A percentile compares a stretch with the other conserved stretches of the same genome.
Conservation (phyloP, 1,284 basidiomycete species). For the Cutaneotrichosporon dermatis region DNA sequence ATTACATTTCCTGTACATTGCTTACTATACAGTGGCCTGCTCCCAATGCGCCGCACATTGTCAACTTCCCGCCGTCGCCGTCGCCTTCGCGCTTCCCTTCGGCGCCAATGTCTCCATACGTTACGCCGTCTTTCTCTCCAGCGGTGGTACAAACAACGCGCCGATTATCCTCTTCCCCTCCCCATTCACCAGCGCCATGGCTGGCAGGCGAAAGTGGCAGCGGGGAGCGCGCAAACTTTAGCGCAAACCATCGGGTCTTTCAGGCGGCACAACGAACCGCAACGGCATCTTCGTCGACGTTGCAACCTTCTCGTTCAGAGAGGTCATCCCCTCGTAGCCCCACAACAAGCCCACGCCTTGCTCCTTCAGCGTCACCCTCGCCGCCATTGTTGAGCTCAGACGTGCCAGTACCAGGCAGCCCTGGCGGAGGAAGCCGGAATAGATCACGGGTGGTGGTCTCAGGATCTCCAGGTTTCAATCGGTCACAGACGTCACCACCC, state of each 20-base stretch:
- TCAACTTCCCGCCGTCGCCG: conserved; percentile 2
- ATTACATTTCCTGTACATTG: background rate
- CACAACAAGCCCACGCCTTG: background rate
- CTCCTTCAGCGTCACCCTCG: background rate
- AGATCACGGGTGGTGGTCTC: background rate
- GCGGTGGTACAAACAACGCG: conserved; percentile 23
- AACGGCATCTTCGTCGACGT: background rate
- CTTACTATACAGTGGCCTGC: conserved; percentile 35
- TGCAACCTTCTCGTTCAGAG: background rate
- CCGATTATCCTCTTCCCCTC: conserved; percentile 7
- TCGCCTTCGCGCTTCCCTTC: conserved; percentile 29
- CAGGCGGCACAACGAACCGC: background rate
- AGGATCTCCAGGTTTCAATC: background rate
- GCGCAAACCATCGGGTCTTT: background rate
- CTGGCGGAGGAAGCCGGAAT: background rate
- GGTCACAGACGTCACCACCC: conserved; percentile 4
- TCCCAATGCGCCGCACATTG: conserved; percentile 21
- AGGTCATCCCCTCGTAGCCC: background rate
- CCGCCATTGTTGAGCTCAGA: background rate
- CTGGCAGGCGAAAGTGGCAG: background rate
- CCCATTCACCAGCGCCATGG: conserved; percentile 1
- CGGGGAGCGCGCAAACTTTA: background rate
- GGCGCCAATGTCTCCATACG: conserved; percentile 41
- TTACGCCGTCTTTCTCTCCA: conserved; percentile 42
- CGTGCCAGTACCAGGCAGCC: background rate